Base-by-base conservation (phyloP, 495 filamentous ascomycete species). In the Hyphodiscus hymeniophilus region DNA sequence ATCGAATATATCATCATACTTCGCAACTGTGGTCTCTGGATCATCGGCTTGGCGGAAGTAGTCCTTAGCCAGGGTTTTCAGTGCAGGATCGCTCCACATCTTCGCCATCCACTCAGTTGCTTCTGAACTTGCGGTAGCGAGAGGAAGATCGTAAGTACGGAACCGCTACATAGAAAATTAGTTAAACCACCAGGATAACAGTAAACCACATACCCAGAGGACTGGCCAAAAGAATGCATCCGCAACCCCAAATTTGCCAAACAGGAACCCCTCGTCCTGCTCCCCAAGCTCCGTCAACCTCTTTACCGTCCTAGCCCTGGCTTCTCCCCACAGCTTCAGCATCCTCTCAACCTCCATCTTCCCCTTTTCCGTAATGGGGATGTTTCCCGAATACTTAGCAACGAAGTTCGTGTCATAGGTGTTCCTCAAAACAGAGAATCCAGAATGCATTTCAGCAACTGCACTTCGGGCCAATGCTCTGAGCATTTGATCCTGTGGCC, bases 381-480 rank as follows among this genome's bases (percentile, higher is more conserved):
- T 48, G 1, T 54, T 46, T 7, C 24, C 22, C 13, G 52, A 33
- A 34, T 67, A 60, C 16, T 61, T 57, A 15, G 66, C 61, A n/a
- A 72, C 45, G 46, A 74, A 67, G 59, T 75, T 76, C 44, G 65
- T 67, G 21, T 48, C 30, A 54, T 66, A 74, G 7, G 63, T 63
- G 38, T 65, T 60, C 12, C 77, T 66, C 5, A 79, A 22, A 0
- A 60, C 54, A 1, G 24, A 22, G 55, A 81, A 81, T 20, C 69
- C 64, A 1, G 76, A 68, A 52, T 78, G 74, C 75, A 79, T 81
- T 59, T 76, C 66, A 0, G 74, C 70, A 2, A 62, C 64, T 4
- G 72, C 72, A 16, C 63, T 65, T 28, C 74, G 64, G 6, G 76
- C 75, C 12, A 74, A 60, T 0, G 73, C 73, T 47, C 74, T 60